Conservation (phyloP, 441 rosid genomes). For the Gossypium davidsonii region DNA sequence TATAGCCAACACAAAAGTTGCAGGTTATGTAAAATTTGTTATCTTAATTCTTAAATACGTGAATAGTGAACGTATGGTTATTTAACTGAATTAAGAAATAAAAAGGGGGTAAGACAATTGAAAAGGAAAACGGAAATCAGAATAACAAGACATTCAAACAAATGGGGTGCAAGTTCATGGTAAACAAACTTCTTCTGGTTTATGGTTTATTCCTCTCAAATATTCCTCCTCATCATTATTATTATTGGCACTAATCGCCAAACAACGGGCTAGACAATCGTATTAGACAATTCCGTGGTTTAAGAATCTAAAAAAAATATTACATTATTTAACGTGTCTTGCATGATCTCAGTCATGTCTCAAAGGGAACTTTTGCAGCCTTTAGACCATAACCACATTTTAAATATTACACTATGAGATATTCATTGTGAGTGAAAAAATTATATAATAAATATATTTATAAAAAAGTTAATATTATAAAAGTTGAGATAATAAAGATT, state of each 20-base stretch:
- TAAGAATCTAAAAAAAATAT: no score
- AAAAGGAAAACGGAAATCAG: background rate
- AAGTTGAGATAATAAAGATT: no score
- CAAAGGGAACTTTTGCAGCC: no score
- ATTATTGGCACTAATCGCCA: background rate
- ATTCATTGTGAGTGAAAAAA: no score
- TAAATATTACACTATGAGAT: no score
- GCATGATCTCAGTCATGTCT: no score
- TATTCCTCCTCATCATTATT: background rate
- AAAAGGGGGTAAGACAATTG: background rate
- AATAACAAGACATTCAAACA: background rate
- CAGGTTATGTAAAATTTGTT: background rate
- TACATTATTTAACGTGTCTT: background rate
- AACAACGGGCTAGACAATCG: background rate
- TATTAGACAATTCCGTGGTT: background rate
- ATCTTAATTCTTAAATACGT: background rate
- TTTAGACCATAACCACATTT: no score
- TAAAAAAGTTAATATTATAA: no score
- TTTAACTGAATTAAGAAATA: background rate
- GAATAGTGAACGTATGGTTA: background rate
- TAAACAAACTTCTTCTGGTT: background rate
- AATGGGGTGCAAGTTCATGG: background rate
- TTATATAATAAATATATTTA: no score
- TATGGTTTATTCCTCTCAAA: background rate
- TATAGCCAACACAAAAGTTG: background rate